These are phyloP conservation scores for Saccharomycopsis sp. DNA, from an alignment of 805 yeast species.

Conservation along the genomic window DNA sequence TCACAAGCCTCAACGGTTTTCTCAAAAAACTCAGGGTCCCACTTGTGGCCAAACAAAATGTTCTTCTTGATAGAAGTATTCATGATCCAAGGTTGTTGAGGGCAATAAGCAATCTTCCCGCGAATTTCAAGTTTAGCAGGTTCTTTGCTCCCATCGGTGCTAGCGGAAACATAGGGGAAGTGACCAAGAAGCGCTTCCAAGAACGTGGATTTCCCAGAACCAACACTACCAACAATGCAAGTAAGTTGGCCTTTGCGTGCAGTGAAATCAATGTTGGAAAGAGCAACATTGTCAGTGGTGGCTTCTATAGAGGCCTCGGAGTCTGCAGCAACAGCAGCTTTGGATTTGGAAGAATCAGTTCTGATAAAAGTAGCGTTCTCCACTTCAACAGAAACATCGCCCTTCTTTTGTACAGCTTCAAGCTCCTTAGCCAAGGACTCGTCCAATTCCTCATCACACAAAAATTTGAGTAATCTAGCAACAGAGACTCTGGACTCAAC, in stretches of 20 bases:
- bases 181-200: slow-evolving; percentile 48
- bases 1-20: slow-evolving; percentile 42
- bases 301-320: slow-evolving; percentile 33
- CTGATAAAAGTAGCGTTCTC: slow-evolving; percentile 48
- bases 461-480: slow-evolving; percentile 42
- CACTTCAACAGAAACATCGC: slow-evolving; percentile 32
- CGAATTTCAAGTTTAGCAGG: slow-evolving; percentile 23
- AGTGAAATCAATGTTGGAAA: slow-evolving; percentile 38
- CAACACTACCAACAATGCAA: slow-evolving; percentile 60
- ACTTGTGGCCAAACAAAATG: slow-evolving; percentile 41
- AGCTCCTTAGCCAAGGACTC: slow-evolving; percentile 23
- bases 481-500: slow-evolving; percentile 54
- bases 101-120: slow-evolving; percentile 52
- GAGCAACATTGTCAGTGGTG: slow-evolving; percentile 32
- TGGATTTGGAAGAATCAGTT: slow-evolving; percentile 25
- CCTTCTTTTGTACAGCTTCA: slow-evolving; percentile 1
- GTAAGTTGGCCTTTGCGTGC: slow-evolving; percentile 47
- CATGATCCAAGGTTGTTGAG: slow-evolving; percentile 50
- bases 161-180: slow-evolving; percentile 29
- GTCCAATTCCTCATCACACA: slow-evolving; percentile 40
- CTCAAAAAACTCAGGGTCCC: slow-evolving; percentile 33
- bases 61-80: slow-evolving; percentile 43
- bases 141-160: slow-evolving; percentile 22
- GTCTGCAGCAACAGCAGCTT: slow-evolving; percentile 28
- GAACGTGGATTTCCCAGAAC: slow-evolving; percentile 57